Evolutionary conservation across 1,139 yeast genomes (phyloP).

Genomic region (Meyerozyma smithsonii): DNA sequence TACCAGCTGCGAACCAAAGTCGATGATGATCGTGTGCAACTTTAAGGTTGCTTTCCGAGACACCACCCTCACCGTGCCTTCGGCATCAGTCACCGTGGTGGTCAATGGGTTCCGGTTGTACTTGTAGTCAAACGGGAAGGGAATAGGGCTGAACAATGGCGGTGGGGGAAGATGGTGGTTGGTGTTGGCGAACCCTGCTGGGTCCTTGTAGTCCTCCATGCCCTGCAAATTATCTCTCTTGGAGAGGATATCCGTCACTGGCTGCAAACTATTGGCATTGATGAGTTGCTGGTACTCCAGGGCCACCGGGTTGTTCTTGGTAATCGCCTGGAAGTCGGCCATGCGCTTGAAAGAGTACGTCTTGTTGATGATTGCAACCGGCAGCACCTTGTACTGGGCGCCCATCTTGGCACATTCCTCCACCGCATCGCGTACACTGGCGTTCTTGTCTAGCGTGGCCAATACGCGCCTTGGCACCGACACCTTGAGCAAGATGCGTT

Average conservation of each 20-base stretch:
- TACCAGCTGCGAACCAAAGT: constrained; percentile 25
- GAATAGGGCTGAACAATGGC: constrained; percentile 71
- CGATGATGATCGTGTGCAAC: constrained; percentile 44
- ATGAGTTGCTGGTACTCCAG: constrained; percentile 29
- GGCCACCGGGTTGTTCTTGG: constrained; percentile 50
- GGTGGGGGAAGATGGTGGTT: constrained; percentile 81
- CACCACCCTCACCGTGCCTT: constrained; percentile 46
- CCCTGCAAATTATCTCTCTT: constrained; percentile 30
- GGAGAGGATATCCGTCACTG: constrained; percentile 41
- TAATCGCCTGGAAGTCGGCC: constrained; percentile 79
- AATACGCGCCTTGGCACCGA: constrained; percentile 52
- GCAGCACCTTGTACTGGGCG: constrained; percentile 41
- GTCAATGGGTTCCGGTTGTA: constrained; percentile 44
- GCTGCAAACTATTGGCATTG: constrained; percentile 24
- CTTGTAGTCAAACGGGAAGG: constrained; percentile 65
- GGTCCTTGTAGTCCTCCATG: constrained; percentile 27
- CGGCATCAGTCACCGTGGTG: constrained; percentile 57
- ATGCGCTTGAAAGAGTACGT: constrained; percentile 79
- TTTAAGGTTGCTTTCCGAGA: constrained; percentile 34
- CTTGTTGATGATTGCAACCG: constrained; percentile 65
- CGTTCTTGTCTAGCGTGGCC: background rate
- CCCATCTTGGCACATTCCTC: constrained; percentile 8
- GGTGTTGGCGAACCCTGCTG: constrained; percentile 26
- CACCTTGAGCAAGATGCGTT: constrained; percentile 65
- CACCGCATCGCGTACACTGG: background rate